Base-by-base conservation (phyloP, 768 basidiomycete genomes). In the Boletus reticuloceps region DNA sequence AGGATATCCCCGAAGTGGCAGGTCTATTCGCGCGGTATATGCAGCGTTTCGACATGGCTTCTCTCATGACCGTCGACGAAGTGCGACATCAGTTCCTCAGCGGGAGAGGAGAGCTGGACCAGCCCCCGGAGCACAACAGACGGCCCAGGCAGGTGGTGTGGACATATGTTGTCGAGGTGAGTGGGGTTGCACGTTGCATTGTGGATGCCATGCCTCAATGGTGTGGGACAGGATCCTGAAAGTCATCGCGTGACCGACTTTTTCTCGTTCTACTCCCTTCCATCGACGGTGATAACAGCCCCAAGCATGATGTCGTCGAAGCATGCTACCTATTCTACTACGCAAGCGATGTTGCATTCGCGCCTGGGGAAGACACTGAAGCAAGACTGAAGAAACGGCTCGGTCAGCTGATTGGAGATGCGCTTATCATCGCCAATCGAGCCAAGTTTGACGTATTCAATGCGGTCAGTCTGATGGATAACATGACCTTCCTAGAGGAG, bases 241-340 rank as follows among this genome's bases (percentile, higher is more conserved):
- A 88, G 89, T 4, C 83, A 88, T 55, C 80, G 81, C 58, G 87
- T 99, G 63, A 98, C 96, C 2, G 97, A 99, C 73, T 90, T 95
- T 67, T 88, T 98, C 73, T 95, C 96, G 10, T 96, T 98, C 77
- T 99, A 97, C 71, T 91, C 91, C 14, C 83, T 99, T 22, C 96
- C 97, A 1, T 98, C 96, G 6, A 90, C 93, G 2, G 85, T 98
- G 57, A 92, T 98, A 81, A 83, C 50, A 84, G 83, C 61, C 58
- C 77, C n/a, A 89, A 86, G 60, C 74, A 94, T 66, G 77, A 80
- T 19, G 64, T 83, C 29, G 81, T 99, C 39, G 87, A 99, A 61
- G 96, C 95, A 1, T 96, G 93, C 12, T 99, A 98, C 73, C 78
- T 98, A 22, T 98, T 84, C 72, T 98, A 98, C 74, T 98, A 98